phyloP scores from a whole-genome alignment of 2,329 filamentous ascomycete genomes.

The Exophiala bonariae region DNA sequence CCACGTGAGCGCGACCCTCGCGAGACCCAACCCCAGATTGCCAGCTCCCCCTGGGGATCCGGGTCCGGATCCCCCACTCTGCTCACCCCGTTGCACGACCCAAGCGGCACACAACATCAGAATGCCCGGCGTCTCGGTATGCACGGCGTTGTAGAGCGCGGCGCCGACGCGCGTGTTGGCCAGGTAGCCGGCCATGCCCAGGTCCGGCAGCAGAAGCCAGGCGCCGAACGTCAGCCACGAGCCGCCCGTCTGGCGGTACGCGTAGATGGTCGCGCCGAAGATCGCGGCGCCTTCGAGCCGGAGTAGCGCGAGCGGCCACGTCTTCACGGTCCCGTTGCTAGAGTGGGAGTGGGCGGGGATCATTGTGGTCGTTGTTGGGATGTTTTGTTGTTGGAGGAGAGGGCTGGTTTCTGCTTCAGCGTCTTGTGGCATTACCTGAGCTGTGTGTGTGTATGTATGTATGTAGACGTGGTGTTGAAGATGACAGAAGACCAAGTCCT shows the following conservation, averaged over 20 bases:
- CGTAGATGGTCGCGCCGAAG: constrained; percentile 15
- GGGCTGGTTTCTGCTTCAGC: no score
- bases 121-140: constrained; percentile 16
- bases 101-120: constrained; percentile 14
- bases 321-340: constrained; percentile 4
- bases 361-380: no score
- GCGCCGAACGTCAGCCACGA: constrained; percentile 19
- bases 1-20: constrained; percentile 14
- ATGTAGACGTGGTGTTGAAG: no score
- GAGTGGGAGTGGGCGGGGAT: no score
- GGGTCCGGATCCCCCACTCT: no score
- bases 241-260: constrained; percentile 9
- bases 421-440: no score
- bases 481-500: no score
- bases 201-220: constrained; percentile 15
- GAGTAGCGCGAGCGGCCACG: constrained; percentile 15
- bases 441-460: no score
- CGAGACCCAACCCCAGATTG: constrained; percentile 8
- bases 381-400: no score
- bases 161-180: constrained; percentile 11
- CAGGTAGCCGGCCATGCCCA: constrained; percentile 19
- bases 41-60: no score
- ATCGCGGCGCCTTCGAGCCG: constrained; percentile 16
- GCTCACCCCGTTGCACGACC: constrained; percentile 13
- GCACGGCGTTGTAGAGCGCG: constrained; percentile 14